Evolutionary conservation across 2,329 filamentous ascomycete genomes (phyloP).

Genomic region (Clarireedia hainanense): DNA sequence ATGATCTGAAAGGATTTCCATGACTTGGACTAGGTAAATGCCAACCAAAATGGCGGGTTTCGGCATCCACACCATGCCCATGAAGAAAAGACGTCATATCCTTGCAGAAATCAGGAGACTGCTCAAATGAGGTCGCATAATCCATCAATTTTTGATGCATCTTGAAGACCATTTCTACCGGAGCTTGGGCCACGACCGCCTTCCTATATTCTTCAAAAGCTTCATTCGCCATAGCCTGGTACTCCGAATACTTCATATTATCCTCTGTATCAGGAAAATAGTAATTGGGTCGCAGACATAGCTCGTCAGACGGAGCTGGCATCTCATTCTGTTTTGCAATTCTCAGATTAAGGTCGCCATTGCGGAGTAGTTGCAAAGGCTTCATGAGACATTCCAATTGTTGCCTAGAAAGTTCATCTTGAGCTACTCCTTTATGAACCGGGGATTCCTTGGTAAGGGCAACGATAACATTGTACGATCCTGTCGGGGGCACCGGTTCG

Average conservation of each 20-base stretch:
- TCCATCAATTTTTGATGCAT: background rate
- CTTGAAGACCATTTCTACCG: constrained; percentile 1
- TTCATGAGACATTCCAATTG: background rate
- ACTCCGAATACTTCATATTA: background rate
- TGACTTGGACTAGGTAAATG: background rate
- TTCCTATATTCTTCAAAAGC: background rate
- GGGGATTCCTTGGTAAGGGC: background rate
- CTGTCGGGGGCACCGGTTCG: background rate
- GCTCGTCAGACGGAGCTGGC: background rate
- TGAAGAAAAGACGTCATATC: background rate
- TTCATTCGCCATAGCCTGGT: background rate
- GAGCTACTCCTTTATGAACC: background rate
- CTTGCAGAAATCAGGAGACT: background rate
- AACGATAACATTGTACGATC: constrained; percentile 1
- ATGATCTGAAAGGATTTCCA: constrained; percentile 4
- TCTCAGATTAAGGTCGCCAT: background rate
- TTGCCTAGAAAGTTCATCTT: background rate
- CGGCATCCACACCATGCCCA: background rate
- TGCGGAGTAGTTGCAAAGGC: constrained; percentile 1
- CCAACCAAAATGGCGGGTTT: constrained; percentile 6
- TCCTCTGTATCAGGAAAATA: background rate
- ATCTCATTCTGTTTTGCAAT: background rate
- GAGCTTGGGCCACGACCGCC: background rate
- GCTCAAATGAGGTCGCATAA: background rate
- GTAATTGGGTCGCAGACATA: background rate